Conservation (phyloP, 2,329 filamentous ascomycete species). For the Aspergillus neotritici region DNA sequence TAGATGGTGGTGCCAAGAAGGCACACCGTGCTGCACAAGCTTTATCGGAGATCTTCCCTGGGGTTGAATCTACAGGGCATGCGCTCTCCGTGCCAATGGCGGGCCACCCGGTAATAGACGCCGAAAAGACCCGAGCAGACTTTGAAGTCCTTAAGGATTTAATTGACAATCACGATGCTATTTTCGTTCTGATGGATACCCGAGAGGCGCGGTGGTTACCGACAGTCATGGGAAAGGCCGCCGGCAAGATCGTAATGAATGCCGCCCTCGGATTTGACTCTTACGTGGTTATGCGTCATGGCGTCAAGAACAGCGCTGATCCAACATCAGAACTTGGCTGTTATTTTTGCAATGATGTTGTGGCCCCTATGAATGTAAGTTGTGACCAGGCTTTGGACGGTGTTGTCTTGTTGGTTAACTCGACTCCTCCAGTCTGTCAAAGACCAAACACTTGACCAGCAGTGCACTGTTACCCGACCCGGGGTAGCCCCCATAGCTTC, state of each 20-base stretch:
- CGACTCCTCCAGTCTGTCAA: conserved; percentile 67
- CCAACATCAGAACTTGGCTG: conserved; percentile 72
- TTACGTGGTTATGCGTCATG: conserved; percentile 95
- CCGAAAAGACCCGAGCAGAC: conserved; percentile 62
- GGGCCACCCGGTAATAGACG: conserved; percentile 78
- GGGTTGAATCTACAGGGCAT: conserved; percentile 74
- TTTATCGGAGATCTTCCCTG: conserved; percentile 80
- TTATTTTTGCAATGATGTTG: conserved; percentile 98
- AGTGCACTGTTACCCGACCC: conserved; percentile 93
- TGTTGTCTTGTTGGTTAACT: conserved; percentile 10
- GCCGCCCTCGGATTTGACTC: conserved; percentile 94
- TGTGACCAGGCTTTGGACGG: background rate
- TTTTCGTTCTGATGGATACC: conserved; percentile 97
- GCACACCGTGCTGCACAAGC: conserved; percentile 74
- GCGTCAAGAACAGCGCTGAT: conserved; percentile 55
- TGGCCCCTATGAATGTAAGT: conserved; percentile 85
- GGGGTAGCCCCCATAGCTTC: conserved; percentile 91
- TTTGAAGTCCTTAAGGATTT: conserved; percentile 69
- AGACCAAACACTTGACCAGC: conserved; percentile 91
- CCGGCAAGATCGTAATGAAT: conserved; percentile 93
- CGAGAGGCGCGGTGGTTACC: conserved; percentile 92
- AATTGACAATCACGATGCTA: conserved; percentile 78
- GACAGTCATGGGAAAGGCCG: conserved; percentile 90
- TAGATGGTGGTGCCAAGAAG: conserved; percentile 77
- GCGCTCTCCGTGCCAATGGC: conserved; percentile 90